Base-by-base conservation (phyloP, 73 alveolate species). In the Paramecium sonneborni region DNA sequence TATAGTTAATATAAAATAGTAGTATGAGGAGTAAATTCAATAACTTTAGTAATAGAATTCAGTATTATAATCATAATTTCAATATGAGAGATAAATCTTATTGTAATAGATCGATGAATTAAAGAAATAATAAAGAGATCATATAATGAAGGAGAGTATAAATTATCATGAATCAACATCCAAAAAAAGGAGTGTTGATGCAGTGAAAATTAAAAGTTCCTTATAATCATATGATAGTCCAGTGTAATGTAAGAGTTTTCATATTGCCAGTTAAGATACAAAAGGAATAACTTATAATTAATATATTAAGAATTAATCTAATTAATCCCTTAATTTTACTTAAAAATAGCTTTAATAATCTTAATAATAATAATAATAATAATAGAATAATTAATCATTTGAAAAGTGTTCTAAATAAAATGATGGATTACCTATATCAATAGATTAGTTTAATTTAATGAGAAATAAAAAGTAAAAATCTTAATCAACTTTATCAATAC, bases 231-330 rank as follows among this genome's bases (percentile, higher is more conserved):
- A 62, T 62, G 90, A 79, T 15, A 79, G 90, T 79, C 90, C 90
- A 24, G 72, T 79, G 9, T 44, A 79, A 44, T 79, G 90, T 24
- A 79, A 79, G 26, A 79, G 90, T 23, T 79, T 79, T 79, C 90
- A 79, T 44, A 79, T 43, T 23, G 90, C 74, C 30, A 18, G 48
- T 20, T 5, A 38, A 30, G 90, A 79, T 79, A 9, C 55, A 18
- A 79, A 79, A 20, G 55, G 46, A 12, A 57, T 37, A 6, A 62
- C 8, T 14, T 34, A 79, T 79, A 39, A 39, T 79, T 34, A 43
- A 30, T 26, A 62, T 12, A 21, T 62, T 3, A 62, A 62, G 52
- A 62, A 62, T 9, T 62, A 43, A 62, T 62, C 84, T 1, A 62
- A 32, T 62, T 26, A 26, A 62, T 62, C 84, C 10, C 20, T 62